Base-by-base conservation (phyloP, 768 basidiomycete genomes). In the Trametes cubensis region DNA sequence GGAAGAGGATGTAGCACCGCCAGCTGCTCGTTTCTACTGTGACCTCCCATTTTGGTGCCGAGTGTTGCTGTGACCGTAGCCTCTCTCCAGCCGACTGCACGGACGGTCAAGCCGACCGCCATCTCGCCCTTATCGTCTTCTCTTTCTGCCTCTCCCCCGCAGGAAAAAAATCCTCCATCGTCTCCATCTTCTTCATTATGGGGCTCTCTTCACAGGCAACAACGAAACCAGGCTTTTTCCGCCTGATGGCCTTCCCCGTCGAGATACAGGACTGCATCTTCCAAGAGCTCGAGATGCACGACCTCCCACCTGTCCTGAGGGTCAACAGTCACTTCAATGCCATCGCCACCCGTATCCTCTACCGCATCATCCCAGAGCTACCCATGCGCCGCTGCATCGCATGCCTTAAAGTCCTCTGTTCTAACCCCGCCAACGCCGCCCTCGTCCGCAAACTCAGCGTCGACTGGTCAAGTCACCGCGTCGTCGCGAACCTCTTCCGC, bases 391-490 rank as follows among this genome's bases (percentile, higher is more conserved):
- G 69, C 4, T 69, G 75, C 25, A 51, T 83, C 0, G 63, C 46
- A 3, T 81, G 83, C 56, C 66, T 85, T 56, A 73, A 70, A 21
- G 74, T 74, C 0, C 77, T 86, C 39, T 67, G 76, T n/a, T 64
- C 63, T 0, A 80, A 76, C 52, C 66, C 77, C 0, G 25, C 69
- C 8, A 42, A 62, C 47, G 60, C 65, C 26, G 39, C 66, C 2
- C 70, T 81, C 47, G 83, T 86, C 38, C 80, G 79, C 30, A 69
- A 67, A 1, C 74, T 87, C 50, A 76, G 78, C n/a, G 64, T 88
- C 41, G 77, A 82, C 64, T 78, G 80, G 72, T 59, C 66, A 49
- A 50, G 58, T 2, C 71, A 72, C 55, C 55, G 61, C 42, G 78
- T 81, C n/a, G 81, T 81, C 0, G 70, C 68, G 21, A 83, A 83